These are phyloP conservation scores for Blastomyces emzantsi DNA, from an alignment of 2,329 filamentous ascomycete species.

Conservation along the genomic window DNA sequence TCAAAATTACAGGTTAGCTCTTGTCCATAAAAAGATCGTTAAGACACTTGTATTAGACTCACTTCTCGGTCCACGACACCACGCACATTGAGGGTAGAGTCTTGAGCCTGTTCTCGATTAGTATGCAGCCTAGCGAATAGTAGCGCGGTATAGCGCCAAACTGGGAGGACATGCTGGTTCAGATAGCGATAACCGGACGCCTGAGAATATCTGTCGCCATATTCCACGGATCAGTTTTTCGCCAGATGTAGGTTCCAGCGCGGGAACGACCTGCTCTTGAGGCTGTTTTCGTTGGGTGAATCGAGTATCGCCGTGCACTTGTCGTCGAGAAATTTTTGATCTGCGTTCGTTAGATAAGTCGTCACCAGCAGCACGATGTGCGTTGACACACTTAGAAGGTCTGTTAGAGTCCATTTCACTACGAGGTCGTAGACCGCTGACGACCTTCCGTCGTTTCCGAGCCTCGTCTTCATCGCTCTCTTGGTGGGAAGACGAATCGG, in stretches of 20 bases:
- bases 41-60: background rate
- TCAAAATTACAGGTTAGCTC: slow-evolving; percentile 2
- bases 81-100: slow-evolving; percentile 1
- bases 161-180: slow-evolving; percentile 14
- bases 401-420: slow-evolving; percentile 1
- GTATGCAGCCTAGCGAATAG: background rate
- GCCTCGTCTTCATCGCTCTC: slow-evolving; percentile 8
- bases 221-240: slow-evolving; percentile 44
- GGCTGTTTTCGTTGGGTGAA: slow-evolving; percentile 21
- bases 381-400: background rate
- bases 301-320: slow-evolving; percentile 22
- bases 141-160: background rate
- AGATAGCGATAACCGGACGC: slow-evolving; percentile 16
- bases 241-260: slow-evolving; percentile 39
- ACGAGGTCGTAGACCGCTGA: slow-evolving; percentile 25
- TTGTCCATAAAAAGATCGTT: background rate
- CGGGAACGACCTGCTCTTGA: slow-evolving; percentile 28
- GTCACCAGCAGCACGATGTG: background rate
- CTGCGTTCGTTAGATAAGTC: background rate
- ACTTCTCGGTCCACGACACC: slow-evolving; percentile 10
- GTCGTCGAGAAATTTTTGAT: slow-evolving; percentile 15
- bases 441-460: slow-evolving; percentile 24
- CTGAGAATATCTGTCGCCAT: slow-evolving; percentile 41
- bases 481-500: slow-evolving; percentile 8
- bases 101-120: slow-evolving; percentile 3